Base-by-base conservation (phyloP, 164 flowering plant genomes). In the Chloranthus sessilifolius region DNA sequence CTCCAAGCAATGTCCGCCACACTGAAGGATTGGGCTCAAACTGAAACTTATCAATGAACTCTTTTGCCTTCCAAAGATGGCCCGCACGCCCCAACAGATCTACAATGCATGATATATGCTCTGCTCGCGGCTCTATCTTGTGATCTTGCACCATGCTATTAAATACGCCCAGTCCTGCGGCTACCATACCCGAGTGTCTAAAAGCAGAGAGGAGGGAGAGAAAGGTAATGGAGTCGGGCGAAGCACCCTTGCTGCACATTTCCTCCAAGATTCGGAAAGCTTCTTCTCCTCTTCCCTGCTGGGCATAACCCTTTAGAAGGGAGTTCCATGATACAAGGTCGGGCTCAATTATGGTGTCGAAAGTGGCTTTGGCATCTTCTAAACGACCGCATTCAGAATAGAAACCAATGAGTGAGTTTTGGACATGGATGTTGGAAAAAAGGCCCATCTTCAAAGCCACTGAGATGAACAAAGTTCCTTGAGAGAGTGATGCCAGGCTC, bases 251-350 rank as follows among this genome's bases (percentile, higher is more conserved):
- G 22, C 12, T 36, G 43, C 33, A 19, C 71, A 66, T 66, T 34
- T 52, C 31, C 17, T 60, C 28, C 9, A 66, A 51, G 21, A 51
- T 12, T 33, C 3, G 17, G 26, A 66, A 42, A 2, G 65, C 65
- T 48, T 66, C 53, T 38, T 52, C 3, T 10, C 55, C 70, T 46
- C 40, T 27, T 8, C 70, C 70, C 28, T 50, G 62, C 24, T 60
- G 50, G 26, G 61, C 51, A 49, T 45, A 60, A 8, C 70, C 70
- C 41, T 49, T 55, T 15, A 64, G 27, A 15, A 64, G 55, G 48
- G 68, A 58, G 41, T 64, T 64, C 68, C 68, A 64, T 3, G 68
- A 64, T 24, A 64, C 51, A 43, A 64, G 33, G 28, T 64, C 68
- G 4, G 59, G 59, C 21, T 42, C 36, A 7, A 15, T 23, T 26